These are phyloP conservation scores for Emericellopsis atlantica DNA, from an alignment of 2,329 filamentous ascomycete species.

Conservation along the genomic window DNA sequence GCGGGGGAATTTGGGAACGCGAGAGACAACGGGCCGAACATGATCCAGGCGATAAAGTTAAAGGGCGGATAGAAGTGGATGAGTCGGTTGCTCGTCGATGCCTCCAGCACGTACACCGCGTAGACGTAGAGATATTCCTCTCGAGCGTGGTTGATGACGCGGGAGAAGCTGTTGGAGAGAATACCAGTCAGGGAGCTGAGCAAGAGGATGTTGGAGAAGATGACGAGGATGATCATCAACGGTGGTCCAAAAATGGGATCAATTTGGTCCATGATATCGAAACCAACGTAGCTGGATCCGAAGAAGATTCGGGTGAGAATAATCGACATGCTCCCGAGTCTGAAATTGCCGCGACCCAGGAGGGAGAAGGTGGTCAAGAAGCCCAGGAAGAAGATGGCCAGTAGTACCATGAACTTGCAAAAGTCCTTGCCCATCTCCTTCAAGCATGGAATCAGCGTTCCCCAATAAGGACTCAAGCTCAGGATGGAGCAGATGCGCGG, in stretches of 20 bases:
- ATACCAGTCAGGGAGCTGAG: constrained; percentile 70
- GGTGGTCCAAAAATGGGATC: constrained; percentile 46
- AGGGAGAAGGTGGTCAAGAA: constrained; percentile 82
- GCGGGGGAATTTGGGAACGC: constrained; percentile 50
- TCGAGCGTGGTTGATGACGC: constrained; percentile 48
- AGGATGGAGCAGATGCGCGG: constrained; percentile 80
- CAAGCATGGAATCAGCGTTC: constrained; percentile 76
- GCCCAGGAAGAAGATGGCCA: constrained; percentile 72
- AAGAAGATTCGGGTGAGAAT: constrained; percentile 73
- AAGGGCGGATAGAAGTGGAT: constrained; percentile 61
- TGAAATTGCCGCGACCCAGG: constrained; percentile 58
- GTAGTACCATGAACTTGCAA: constrained; percentile 68
- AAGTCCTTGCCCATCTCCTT: constrained; percentile 95
- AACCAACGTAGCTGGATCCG: constrained; percentile 63
- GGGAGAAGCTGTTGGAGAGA: constrained; percentile 61
- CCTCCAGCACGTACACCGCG: constrained; percentile 51
- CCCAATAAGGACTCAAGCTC: constrained; percentile 82
- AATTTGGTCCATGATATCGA: constrained; percentile 52
- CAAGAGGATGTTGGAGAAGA: constrained; percentile 64
- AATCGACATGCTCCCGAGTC: constrained; percentile 57
- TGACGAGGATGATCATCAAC: constrained; percentile 62
- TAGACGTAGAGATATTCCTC: constrained; percentile 76
- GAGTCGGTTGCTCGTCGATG: constrained; percentile 54
- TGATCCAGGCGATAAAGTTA: constrained; percentile 60
- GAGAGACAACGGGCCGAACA: constrained; percentile 61